A percentile compares a stretch with the other conserved stretches of the same genome.
These are phyloP conservation scores for Biscutella laevigata DNA, from an alignment of 441 rosid species.

Conservation along the genomic window DNA sequence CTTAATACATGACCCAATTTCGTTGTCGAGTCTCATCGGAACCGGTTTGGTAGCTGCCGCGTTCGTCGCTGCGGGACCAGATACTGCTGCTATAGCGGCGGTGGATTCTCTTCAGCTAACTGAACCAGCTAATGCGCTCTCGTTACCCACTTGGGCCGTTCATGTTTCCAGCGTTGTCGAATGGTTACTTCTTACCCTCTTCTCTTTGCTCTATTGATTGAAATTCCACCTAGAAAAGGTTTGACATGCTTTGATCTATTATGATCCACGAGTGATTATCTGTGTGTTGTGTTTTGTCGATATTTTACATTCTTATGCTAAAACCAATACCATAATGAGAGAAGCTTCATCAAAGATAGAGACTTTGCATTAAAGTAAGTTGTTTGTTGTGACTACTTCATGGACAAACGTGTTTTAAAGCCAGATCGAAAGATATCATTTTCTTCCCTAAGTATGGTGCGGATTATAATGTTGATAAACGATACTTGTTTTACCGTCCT, in stretches of 20 bases:
- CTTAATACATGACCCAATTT: constrained; percentile 20
- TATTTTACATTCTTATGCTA: neutral
- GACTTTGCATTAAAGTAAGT: neutral
- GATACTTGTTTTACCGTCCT: neutral
- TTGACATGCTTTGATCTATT: neutral
- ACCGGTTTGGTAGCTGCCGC: constrained; percentile 44
- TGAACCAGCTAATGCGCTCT: constrained; percentile 79
- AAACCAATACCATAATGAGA: neutral
- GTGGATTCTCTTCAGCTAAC: constrained; percentile 43
- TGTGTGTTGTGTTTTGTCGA: neutral
- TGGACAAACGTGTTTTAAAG: neutral
- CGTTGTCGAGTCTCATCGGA: constrained; percentile 39
- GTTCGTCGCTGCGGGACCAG: constrained; percentile 31
- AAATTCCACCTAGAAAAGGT: neutral
- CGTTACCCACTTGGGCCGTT: constrained; percentile 82
- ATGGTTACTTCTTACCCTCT: constrained; percentile 37
- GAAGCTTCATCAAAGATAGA: constrained; percentile 1
- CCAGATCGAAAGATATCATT: neutral
- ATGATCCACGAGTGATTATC: neutral
- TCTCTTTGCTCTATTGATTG: neutral
- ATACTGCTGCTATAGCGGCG: constrained; percentile 32
- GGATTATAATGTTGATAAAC: neutral
- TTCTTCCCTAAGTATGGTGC: neutral
- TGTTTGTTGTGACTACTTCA: neutral
- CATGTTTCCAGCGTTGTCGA: constrained; percentile 87